A percentile compares a stretch with the other conserved stretches of the same genome.
phyloP scores from a whole-genome alignment of 1,139 yeast genomes.

The Protomyces gravidus region DNA sequence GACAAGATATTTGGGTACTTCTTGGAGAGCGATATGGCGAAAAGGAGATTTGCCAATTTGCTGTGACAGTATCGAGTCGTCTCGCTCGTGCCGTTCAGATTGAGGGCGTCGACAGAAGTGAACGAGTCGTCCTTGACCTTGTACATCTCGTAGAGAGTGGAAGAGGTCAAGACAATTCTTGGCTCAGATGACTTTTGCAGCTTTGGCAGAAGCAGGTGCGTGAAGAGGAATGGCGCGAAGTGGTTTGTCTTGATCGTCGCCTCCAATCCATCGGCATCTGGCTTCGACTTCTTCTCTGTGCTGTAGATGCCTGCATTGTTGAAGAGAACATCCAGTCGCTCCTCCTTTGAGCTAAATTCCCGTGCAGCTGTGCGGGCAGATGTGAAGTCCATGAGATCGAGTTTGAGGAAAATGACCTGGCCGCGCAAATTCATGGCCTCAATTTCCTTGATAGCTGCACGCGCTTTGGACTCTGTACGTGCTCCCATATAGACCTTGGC shows the following conservation, averaged over 20 bases:
- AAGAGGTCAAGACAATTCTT: slow-evolving; percentile 62
- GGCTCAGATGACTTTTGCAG: slow-evolving; percentile 37
- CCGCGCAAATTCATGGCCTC: slow-evolving; percentile 36
- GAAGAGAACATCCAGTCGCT: slow-evolving; percentile 32
- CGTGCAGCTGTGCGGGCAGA: slow-evolving; percentile 31
- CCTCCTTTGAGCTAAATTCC: slow-evolving; percentile 31
- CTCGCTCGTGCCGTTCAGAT: not conserved
- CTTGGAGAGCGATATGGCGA: slow-evolving; percentile 30
- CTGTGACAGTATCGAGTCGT: slow-evolving; percentile 33
- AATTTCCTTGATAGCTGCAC: slow-evolving; percentile 41
- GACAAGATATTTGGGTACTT: slow-evolving; percentile 28
- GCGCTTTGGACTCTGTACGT: slow-evolving; percentile 44
- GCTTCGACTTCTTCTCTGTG: slow-evolving; percentile 14
- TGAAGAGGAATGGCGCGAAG: slow-evolving; percentile 66
- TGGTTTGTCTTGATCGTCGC: slow-evolving; percentile 76
- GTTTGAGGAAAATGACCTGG: slow-evolving; percentile 35
- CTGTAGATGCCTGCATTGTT: slow-evolving; percentile 35
- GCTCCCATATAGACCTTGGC: slow-evolving; percentile 48
- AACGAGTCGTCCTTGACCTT: slow-evolving; percentile 24
- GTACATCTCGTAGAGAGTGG: slow-evolving; percentile 57
- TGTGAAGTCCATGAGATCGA: slow-evolving; percentile 48
- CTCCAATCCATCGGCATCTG: slow-evolving; percentile 33
- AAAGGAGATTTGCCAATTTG: slow-evolving; percentile 33
- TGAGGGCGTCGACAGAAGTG: slow-evolving; percentile 15
- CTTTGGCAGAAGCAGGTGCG: slow-evolving; percentile 57